Conservation (phyloP, 202 grass and related monocot genomes). For the Zoysia matrella region DNA sequence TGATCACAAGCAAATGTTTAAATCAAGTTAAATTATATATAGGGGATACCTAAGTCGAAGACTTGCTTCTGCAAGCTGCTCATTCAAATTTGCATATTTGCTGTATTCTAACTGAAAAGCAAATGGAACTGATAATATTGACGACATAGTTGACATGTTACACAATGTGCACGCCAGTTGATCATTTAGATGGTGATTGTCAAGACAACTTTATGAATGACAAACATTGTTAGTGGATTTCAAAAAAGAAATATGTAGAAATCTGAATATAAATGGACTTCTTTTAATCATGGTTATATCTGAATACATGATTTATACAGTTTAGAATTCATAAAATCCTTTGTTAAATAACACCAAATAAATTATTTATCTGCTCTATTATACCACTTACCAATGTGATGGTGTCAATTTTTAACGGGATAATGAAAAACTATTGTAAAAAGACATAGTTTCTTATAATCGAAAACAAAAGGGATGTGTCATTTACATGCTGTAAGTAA, state of each 20-base stretch:
- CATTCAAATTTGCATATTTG: conserved; percentile 42
- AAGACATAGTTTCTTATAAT: background rate
- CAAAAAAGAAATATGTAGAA: background rate
- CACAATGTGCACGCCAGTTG: background rate
- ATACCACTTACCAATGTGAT: background rate
- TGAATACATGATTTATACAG: background rate
- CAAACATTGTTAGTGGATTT: background rate
- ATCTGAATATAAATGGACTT: background rate
- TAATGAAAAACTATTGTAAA: background rate
- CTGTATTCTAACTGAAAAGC: conserved; percentile 66
- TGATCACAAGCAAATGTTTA: background rate
- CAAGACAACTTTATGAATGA: background rate
- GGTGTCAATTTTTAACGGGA: background rate
- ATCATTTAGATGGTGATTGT: background rate
- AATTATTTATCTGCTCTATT: background rate
- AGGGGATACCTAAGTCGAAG: conserved; percentile 58
- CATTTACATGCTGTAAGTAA: background rate
- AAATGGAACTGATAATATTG: conserved; percentile 20
- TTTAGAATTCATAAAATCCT: background rate
- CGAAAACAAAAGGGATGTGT: background rate
- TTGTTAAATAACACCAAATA: background rate
- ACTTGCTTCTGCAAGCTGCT: conserved; percentile 53
- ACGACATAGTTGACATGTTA: conserved; percentile 1
- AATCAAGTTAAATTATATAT: conserved; percentile 3
- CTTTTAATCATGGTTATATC: background rate